Evolutionary conservation across 331 rosid species (phyloP).

Genomic region (Pyrus hybrid): DNA sequence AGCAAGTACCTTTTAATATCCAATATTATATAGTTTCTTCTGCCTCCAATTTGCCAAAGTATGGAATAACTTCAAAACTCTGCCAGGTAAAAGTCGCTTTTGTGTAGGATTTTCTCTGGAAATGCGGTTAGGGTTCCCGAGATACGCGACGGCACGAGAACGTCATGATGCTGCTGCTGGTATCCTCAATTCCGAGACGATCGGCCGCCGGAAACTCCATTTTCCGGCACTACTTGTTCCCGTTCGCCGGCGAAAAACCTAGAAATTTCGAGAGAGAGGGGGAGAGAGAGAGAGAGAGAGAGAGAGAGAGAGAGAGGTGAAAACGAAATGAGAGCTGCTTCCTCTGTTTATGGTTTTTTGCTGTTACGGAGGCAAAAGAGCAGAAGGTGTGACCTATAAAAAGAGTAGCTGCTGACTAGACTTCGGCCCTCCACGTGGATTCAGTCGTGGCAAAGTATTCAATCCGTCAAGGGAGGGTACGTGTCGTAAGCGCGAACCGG

Average conservation of each 20-base stretch:
- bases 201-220: constrained; percentile 16
- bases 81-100: constrained; percentile 66
- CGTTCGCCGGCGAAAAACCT: not conserved
- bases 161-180: not conserved
- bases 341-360: not conserved
- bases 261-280: not conserved
- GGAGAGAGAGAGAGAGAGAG: not conserved
- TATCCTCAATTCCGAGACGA: not conserved
- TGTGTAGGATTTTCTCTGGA: constrained; percentile 36
- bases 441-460: constrained; percentile 22
- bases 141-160: constrained; percentile 19
- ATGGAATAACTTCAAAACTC: constrained; percentile 67
- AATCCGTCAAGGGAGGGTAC: not conserved
- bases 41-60: constrained; percentile 23
- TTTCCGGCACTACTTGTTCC: constrained; percentile 7
- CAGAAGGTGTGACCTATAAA: constrained; percentile 11
- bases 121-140: constrained; percentile 17
- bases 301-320: not conserved
- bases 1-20: constrained; percentile 6
- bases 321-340: not conserved
- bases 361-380: not conserved
- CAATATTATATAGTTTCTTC: constrained; percentile 16
- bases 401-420: constrained; percentile 23
- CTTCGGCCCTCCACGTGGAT: constrained; percentile 26
- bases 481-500: constrained; percentile 19